Percentiles rank a stretch among this genome's conserved stretches.
Conservation (phyloP, 768 basidiomycete genomes). For the Mycena filopes region DNA sequence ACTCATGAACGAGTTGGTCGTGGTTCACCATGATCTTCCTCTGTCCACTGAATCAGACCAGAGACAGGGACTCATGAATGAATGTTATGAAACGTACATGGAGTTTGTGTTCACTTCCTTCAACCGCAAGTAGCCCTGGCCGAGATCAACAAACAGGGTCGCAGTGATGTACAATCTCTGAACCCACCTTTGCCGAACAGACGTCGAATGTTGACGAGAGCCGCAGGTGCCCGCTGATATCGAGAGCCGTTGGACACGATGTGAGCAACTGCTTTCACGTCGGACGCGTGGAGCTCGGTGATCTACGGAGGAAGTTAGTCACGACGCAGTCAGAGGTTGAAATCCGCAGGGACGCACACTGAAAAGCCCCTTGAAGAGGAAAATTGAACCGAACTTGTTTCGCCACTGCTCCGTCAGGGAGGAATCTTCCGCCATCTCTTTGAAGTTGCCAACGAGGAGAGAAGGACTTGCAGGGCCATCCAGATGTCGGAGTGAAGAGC, state of each 20-base stretch:
- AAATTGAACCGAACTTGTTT: slow-evolving; percentile 4
- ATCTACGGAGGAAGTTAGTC: too few relatives aligned
- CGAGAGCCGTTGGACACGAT: slow-evolving; percentile 36
- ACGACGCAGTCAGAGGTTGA: too few relatives aligned
- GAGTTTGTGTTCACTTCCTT: slow-evolving; percentile 3
- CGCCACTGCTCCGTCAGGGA: slow-evolving; percentile 13
- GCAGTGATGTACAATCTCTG: too few relatives aligned
- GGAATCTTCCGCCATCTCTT: slow-evolving; percentile 32
- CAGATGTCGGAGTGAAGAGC: too few relatives aligned
- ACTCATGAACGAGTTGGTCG: not conserved
- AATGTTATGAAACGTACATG: not conserved
- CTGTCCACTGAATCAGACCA: too few relatives aligned
- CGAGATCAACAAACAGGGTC: too few relatives aligned
- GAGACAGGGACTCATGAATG: too few relatives aligned
- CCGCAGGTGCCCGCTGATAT: not conserved
- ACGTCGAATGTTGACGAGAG: not conserved
- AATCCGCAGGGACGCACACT: too few relatives aligned
- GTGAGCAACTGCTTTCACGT: slow-evolving; percentile 58
- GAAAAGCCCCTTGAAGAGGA: slow-evolving; percentile 14
- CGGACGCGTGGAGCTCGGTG: slow-evolving; percentile 53
- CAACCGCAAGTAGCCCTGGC: slow-evolving; percentile 8
- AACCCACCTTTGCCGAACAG: slow-evolving; percentile 14
- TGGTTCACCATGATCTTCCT: not conserved
- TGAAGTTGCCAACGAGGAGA: slow-evolving; percentile 5
- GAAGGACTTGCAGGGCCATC: too few relatives aligned